Base-by-base conservation (phyloP, 305 asterid genomes). In the Plantago lanceolata region DNA sequence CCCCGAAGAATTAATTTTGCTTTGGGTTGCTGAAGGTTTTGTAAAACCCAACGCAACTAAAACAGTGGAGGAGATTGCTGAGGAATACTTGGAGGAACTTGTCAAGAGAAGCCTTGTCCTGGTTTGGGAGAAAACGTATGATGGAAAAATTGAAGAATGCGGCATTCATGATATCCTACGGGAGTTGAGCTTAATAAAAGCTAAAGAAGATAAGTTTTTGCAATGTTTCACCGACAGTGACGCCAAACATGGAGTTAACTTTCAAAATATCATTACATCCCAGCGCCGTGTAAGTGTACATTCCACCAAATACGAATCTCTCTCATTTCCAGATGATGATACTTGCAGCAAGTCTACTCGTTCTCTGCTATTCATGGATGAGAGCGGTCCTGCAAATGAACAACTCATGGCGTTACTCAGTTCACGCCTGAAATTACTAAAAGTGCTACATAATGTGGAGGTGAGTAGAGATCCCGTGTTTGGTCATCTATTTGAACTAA, bases 81-180 rank as follows among this genome's bases (percentile, higher is more conserved):
- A 48, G 48, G 44, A 48, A 52, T 66, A 59, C 8, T 20, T 66
- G 43, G 52, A 63, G 53, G 70, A 72, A 31, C 65, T 72, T 18
- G 26, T 67, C 16, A 40, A 60, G 55, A 75, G 76, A 65, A 63
- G 48, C 43, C 63, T 75, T 14, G 9, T 75, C 35, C 35, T 59
- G 50, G 71, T 64, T 20, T 26, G 29, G 8, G 55, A 54, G 9
- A 6, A 31, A 40, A 54, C n/a, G 8, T 12, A 17, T 2, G 50
- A 63, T n/a, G 57, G 66, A 0, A 59, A 54, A 58, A 15, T 19
- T 2, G 67, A 5, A 48, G 13, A 59, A 8, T 52, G 70, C 47
- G 49, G 58, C 11, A 53, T 71, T 16, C 80, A 71, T 66, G 74
- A n/a, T n/a, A n/a, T n/a, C n/a, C n/a, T n/a, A n/a, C n/a, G n/a